phyloP scores from a whole-genome alignment of 2,329 filamentous ascomycete species.

The Colletotrichum sp. region DNA sequence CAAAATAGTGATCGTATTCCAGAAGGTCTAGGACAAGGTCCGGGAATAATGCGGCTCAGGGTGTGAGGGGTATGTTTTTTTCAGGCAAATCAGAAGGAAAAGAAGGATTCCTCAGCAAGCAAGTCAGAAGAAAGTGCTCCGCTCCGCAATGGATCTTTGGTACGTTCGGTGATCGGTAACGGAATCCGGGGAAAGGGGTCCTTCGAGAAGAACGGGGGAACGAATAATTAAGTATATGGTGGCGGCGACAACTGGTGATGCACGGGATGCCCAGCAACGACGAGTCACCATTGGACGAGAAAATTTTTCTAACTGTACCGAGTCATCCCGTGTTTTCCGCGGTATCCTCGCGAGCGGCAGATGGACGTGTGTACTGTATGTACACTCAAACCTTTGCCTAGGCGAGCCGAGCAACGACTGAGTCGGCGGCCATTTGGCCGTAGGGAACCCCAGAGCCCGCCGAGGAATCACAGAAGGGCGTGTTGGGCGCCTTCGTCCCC shows the following conservation, averaged over 20 bases:
- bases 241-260: background rate
- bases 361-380: background rate
- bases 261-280: background rate
- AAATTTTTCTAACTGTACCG: slow-evolving; percentile 11
- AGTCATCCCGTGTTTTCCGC: slow-evolving; percentile 16
- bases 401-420: background rate
- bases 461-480: background rate
- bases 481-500: background rate
- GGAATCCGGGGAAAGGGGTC: slow-evolving; percentile 4
- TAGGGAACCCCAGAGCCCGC: background rate
- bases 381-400: background rate
- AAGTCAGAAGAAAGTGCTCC: background rate
- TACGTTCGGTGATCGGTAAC: background rate
- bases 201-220: background rate
- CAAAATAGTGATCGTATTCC: background rate
- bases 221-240: background rate
- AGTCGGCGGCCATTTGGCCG: background rate
- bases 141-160: slow-evolving; percentile 12
- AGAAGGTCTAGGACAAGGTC: background rate
- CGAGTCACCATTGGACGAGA: background rate
- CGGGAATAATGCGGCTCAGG: slow-evolving; percentile 13
- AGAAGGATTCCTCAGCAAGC: background rate
- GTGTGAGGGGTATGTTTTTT: background rate
- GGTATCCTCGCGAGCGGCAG: background rate
- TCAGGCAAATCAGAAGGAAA: background rate